Evolutionary conservation across 73 alveolate species (phyloP).

Genomic region (Paramecium primaurelia): DNA sequence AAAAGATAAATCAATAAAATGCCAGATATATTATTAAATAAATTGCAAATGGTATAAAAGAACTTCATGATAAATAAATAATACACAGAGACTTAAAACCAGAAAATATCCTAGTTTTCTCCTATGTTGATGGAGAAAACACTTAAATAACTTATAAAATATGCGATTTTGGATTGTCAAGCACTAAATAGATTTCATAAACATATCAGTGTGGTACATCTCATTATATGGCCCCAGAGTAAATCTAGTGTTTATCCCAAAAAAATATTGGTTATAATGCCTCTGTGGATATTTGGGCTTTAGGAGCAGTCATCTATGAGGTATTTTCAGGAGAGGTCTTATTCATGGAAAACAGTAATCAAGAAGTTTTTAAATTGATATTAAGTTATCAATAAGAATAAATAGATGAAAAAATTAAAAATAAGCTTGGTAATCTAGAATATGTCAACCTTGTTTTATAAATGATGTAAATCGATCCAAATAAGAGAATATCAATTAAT

Average conservation of each 20-base stretch:
- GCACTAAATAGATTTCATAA: neutral
- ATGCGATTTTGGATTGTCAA: conserved; percentile 11
- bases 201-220: neutral
- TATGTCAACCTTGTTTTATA: neutral
- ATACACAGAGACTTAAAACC: conserved; percentile 85
- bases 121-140: conserved; percentile 61
- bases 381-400: neutral
- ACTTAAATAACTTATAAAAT: conserved; percentile 64
- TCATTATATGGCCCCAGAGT: neutral
- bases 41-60: neutral
- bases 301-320: conserved; percentile 10
- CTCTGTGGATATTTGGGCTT: conserved; percentile 19
- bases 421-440: neutral
- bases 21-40: neutral
- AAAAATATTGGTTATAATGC: neutral
- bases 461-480: neutral
- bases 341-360: neutral
- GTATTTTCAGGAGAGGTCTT: neutral
- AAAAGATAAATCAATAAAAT: neutral
- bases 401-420: neutral
- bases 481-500: neutral
- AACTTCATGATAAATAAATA: conserved; percentile 38
- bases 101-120: conserved; percentile 69
- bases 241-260: neutral
- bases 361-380: neutral